phyloP scores from a whole-genome alignment of 768 basidiomycete species.

The Crassisporium funariophilum region DNA sequence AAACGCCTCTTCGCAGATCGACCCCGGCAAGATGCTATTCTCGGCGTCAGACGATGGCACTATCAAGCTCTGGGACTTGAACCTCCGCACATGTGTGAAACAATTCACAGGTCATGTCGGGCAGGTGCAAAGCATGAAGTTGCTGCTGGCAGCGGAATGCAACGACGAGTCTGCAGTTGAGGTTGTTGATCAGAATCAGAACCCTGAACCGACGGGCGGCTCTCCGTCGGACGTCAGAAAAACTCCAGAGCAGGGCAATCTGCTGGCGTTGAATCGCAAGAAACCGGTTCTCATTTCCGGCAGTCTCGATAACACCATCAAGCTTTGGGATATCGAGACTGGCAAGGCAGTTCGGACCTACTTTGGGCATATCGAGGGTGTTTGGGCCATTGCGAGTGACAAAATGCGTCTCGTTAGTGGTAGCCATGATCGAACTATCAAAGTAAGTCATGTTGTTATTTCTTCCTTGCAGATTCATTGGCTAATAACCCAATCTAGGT shows the following conservation, averaged over 20 bases:
- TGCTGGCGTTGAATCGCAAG: slow-evolving; percentile 34
- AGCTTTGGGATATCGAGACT: slow-evolving; percentile 92
- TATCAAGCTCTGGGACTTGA: slow-evolving; percentile 94
- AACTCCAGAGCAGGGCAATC: slow-evolving; percentile 5
- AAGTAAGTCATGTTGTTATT: slow-evolving; percentile 53
- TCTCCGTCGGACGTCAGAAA: neutral
- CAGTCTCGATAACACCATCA: slow-evolving; percentile 93
- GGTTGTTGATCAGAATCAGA: slow-evolving; percentile 22
- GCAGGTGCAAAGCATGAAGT: slow-evolving; percentile 89
- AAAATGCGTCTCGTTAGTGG: slow-evolving; percentile 89
- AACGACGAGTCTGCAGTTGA: slow-evolving; percentile 30
- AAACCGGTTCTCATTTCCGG: slow-evolving; percentile 85
- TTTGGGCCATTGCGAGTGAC: slow-evolving; percentile 95
- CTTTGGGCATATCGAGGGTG: slow-evolving; percentile 98
- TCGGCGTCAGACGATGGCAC: slow-evolving; percentile 95
- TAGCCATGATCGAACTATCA: slow-evolving; percentile 96
- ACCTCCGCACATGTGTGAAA: slow-evolving; percentile 74
- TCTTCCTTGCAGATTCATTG: slow-evolving; percentile 3
- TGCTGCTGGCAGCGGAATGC: slow-evolving; percentile 69
- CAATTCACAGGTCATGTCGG: slow-evolving; percentile 90
- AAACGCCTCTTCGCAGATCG: slow-evolving; percentile 49
- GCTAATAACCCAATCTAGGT: slow-evolving; percentile 53
- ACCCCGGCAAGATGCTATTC: slow-evolving; percentile 93
- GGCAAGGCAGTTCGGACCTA: slow-evolving; percentile 78
- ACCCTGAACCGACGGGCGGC: neutral